Evolutionary conservation across 257 asterid genomes (phyloP).

Genomic region (Eucommia ulmoides): DNA sequence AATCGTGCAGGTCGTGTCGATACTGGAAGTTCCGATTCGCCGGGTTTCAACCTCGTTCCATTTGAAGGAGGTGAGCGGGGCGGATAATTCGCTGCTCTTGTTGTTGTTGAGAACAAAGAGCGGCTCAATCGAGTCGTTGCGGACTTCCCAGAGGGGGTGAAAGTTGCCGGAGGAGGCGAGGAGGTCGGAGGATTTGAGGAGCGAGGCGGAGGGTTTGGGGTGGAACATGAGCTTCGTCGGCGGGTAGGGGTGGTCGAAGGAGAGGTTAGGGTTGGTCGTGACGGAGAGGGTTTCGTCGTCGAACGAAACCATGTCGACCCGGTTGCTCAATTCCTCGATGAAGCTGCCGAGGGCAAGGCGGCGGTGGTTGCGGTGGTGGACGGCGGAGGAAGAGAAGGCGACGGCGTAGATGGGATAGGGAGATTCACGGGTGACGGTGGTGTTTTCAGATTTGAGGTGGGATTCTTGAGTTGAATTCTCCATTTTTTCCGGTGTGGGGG

Average conservation of each 20-base stretch:
- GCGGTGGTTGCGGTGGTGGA: slow-evolving; percentile 25
- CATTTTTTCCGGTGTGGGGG: no score
- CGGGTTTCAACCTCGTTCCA: slow-evolving; percentile 86
- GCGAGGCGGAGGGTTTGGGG: slow-evolving; percentile 43
- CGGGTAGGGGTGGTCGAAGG: slow-evolving; percentile 80
- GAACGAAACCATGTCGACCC: slow-evolving; percentile 64
- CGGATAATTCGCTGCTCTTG: slow-evolving; percentile 66
- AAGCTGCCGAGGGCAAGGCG: slow-evolving; percentile 67
- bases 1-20: no score
- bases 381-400: slow-evolving; percentile 41
- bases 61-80: slow-evolving; percentile 83
- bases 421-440: no score
- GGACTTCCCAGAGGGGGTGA: slow-evolving; percentile 71
- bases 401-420: no score
- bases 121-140: slow-evolving; percentile 37
- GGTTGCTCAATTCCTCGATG: slow-evolving; percentile 58
- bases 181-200: slow-evolving; percentile 26
- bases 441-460: no score
- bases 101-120: slow-evolving; percentile 43
- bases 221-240: slow-evolving; percentile 79
- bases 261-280: slow-evolving; percentile 39
- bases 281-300: slow-evolving; percentile 47
- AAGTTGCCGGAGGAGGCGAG: slow-evolving; percentile 88
- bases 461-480: no score
- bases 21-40: slow-evolving; percentile 75